Conservation (phyloP, 768 basidiomycete species). For the Neoboletus magnificus region DNA sequence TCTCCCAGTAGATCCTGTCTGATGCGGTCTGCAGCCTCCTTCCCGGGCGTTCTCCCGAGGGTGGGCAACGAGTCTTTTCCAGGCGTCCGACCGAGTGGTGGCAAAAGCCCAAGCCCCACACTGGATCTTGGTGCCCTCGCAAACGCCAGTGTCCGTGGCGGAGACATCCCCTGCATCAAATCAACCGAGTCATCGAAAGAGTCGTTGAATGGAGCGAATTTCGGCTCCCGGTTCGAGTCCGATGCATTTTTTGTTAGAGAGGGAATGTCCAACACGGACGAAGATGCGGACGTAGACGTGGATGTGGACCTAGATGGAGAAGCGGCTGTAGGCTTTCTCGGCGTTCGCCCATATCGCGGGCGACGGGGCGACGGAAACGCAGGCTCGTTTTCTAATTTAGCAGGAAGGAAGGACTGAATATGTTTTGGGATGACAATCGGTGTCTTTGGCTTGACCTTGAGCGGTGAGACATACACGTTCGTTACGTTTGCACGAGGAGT, state of each 20-base stretch:
- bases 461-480: conserved; percentile 41
- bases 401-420: conserved; percentile 60
- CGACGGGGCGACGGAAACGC: conserved; percentile 41
- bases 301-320: conserved; percentile 18
- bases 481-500: conserved; percentile 38
- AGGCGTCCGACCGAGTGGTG: conserved; percentile 59
- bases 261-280: conserved; percentile 47
- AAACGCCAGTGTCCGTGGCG: conserved; percentile 54
- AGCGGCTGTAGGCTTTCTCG: conserved; percentile 19
- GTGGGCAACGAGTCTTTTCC: conserved; percentile 46
- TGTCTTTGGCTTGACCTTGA: conserved; percentile 57
- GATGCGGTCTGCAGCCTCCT: conserved; percentile 69
- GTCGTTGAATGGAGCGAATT: conserved; percentile 30
- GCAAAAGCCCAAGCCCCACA: conserved; percentile 31
- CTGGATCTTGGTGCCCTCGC: conserved; percentile 39
- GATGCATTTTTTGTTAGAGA: conserved; percentile 36
- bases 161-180: conserved; percentile 44
- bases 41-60: conserved; percentile 64
- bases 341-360: conserved; percentile 29
- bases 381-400: conserved; percentile 64
- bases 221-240: conserved; percentile 44
- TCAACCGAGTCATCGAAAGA: conserved; percentile 40
- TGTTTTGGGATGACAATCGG: conserved; percentile 48
- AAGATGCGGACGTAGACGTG: conserved; percentile 33
- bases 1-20: conserved; percentile 60